These are phyloP conservation scores for Naganishia antarctica DNA, from an alignment of 768 basidiomycete species.

Conservation along the genomic window DNA sequence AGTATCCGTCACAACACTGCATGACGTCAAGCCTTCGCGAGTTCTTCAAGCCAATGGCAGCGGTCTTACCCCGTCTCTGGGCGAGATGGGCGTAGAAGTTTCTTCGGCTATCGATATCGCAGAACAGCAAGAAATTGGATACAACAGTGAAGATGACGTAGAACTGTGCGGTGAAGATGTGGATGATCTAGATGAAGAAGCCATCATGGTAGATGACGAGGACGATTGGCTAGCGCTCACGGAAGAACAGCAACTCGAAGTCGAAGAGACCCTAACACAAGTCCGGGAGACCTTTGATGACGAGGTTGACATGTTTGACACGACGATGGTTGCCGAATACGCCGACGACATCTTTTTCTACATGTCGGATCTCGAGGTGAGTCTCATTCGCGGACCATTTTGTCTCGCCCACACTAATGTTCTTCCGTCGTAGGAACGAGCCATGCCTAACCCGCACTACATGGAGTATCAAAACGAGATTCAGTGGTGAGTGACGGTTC, in stretches of 20 bases:
- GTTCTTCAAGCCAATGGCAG: conserved; percentile 17
- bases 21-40: conserved; percentile 30
- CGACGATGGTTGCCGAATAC: conserved; percentile 97
- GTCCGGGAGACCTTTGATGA: conserved; percentile 64
- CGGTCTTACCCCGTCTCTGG: conserved; percentile 28
- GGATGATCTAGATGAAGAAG: conserved; percentile 34
- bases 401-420: not conserved
- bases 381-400: too few species aligned
- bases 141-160: conserved; percentile 50
- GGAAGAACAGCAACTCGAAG: conserved; percentile 44
- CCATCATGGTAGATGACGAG: conserved; percentile 47
- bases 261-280: conserved; percentile 57
- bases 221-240: conserved; percentile 51
- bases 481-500: conserved; percentile 48
- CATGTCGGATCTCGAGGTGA: conserved; percentile 87
- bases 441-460: conserved; percentile 88
- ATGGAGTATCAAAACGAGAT: conserved; percentile 92
- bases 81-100: conserved; percentile 29
- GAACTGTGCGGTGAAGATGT: conserved; percentile 27
- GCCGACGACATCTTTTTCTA: conserved; percentile 97
- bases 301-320: conserved; percentile 72
- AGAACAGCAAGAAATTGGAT: conserved; percentile 13
- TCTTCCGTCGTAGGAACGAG: conserved; percentile 59
- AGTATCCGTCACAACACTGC: conserved; percentile 39
- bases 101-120: conserved; percentile 41